Evolutionary conservation across 768 basidiomycete genomes (phyloP).

Genomic region (Boletellus sp.): DNA sequence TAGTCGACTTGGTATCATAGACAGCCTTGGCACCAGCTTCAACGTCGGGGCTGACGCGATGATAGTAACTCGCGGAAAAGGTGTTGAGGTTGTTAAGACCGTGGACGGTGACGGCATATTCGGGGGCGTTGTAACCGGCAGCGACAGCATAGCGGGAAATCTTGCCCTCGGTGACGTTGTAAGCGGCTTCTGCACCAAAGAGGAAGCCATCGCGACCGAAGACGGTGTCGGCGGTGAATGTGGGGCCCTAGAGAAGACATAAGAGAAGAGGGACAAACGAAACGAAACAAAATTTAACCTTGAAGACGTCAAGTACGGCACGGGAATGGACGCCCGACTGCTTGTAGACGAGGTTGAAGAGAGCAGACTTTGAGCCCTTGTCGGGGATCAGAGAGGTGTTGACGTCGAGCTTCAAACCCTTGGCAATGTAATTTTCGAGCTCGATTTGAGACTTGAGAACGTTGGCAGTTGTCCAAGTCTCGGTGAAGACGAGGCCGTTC

Average conservation of each 20-base stretch:
- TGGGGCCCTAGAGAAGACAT: constrained; percentile 70
- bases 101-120: constrained; percentile 92
- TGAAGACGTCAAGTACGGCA: constrained; percentile 88
- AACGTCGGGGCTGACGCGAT: constrained; percentile 86
- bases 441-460: constrained; percentile 87
- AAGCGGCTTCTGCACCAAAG: constrained; percentile 91
- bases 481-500: constrained; percentile 91
- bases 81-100: constrained; percentile 91
- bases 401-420: constrained; percentile 95
- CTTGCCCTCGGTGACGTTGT: constrained; percentile 93
- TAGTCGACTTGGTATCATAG: constrained; percentile 90
- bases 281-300: constrained; percentile 47
- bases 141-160: constrained; percentile 91
- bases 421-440: constrained; percentile 95
- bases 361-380: constrained; percentile 80
- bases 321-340: constrained; percentile 94
- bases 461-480: constrained; percentile 95
- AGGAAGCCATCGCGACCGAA: constrained; percentile 97
- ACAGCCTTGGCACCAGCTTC: constrained; percentile 96
- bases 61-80: constrained; percentile 97
- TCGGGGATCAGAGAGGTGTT: constrained; percentile 80
- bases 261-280: neutral
- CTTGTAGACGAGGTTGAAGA: constrained; percentile 87
- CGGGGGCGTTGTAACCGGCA: constrained; percentile 91
- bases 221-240: constrained; percentile 94